Evolutionary conservation across 805 yeast genomes (phyloP).

Genomic region (Yamadazyma phyllophila): DNA sequence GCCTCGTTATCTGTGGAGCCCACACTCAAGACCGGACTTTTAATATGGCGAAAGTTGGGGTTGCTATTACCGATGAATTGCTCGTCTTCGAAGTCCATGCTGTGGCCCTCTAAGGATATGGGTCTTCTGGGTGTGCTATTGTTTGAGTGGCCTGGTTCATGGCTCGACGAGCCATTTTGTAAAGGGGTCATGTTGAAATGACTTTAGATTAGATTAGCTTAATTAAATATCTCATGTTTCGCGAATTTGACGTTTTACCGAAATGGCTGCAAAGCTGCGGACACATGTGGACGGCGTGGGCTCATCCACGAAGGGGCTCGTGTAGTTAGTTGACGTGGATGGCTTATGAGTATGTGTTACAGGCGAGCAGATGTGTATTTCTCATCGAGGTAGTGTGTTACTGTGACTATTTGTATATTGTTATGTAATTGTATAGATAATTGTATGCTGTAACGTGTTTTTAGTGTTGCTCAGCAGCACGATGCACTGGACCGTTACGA

Average conservation of each 20-base stretch:
- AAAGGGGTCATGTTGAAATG: background rate
- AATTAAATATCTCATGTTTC: background rate
- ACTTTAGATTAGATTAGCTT: background rate
- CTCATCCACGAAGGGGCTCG: no score
- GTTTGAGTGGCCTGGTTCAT: background rate
- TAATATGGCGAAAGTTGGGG: background rate
- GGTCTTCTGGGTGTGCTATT: background rate
- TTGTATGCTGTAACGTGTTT: no score
- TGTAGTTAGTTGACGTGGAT: no score
- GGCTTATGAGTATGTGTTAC: no score
- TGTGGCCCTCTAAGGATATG: background rate
- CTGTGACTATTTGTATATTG: no score
- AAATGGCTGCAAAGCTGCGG: constrained; percentile 4
- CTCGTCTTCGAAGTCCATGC: background rate
- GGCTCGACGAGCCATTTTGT: background rate
- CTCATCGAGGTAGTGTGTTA: no score
- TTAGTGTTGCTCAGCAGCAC: background rate
- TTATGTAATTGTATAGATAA: no score
- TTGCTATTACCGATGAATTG: constrained; percentile 1
- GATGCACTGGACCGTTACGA: no score
- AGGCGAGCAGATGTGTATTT: no score
- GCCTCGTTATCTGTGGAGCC: background rate
- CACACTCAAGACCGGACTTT: constrained; percentile 4
- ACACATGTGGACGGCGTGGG: no score
- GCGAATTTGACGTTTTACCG: background rate